A percentile compares a stretch with the other conserved stretches of the same genome.
Conservation (phyloP, 2,329 filamentous ascomycete species). For the Xylariaceae sp. region DNA sequence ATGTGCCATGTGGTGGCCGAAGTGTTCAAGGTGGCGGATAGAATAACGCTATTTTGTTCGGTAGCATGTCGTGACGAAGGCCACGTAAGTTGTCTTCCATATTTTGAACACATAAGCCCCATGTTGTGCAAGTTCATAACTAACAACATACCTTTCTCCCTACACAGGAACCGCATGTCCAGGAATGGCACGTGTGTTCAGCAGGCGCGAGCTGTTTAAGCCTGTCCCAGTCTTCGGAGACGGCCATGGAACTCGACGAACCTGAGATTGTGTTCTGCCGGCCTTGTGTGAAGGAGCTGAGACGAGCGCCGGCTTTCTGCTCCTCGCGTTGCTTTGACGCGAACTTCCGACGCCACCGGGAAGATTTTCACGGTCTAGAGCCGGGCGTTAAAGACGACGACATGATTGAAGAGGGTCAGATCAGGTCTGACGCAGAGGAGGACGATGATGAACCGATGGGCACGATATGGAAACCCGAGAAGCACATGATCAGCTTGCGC, state of each 20-base stretch:
- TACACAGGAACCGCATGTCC: slow-evolving; percentile 35
- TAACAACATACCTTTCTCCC: slow-evolving; percentile 23
- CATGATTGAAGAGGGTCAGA: slow-evolving; percentile 23
- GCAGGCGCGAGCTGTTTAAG: slow-evolving; percentile 38
- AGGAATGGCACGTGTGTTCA: slow-evolving; percentile 37
- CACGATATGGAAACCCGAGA: slow-evolving; percentile 25
- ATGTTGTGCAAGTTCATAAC: slow-evolving; percentile 6
- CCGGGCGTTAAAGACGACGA: slow-evolving; percentile 24
- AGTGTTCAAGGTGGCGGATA: slow-evolving; percentile 32
- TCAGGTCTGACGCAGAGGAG: slow-evolving; percentile 23
- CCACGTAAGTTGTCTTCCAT: slow-evolving; percentile 34
- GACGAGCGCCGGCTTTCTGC: slow-evolving; percentile 37
- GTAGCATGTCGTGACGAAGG: slow-evolving; percentile 36
- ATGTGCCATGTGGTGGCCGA: slow-evolving; percentile 39
- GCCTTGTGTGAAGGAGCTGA: slow-evolving; percentile 35
- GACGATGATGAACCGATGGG: slow-evolving; percentile 24
- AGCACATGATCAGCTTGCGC: slow-evolving; percentile 24
- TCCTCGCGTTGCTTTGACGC: slow-evolving; percentile 37
- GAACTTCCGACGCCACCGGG: slow-evolving; percentile 38
- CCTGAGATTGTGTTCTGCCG: slow-evolving; percentile 34
- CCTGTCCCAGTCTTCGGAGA: slow-evolving; percentile 36
- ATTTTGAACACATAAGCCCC: background rate
- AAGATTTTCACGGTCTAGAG: slow-evolving; percentile 29
- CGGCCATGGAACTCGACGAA: slow-evolving; percentile 32
- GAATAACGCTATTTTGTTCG: slow-evolving; percentile 41